Evolutionary conservation across 139 green algal genomes (phyloP).

Genomic region (Gonium pectorale): DNA sequence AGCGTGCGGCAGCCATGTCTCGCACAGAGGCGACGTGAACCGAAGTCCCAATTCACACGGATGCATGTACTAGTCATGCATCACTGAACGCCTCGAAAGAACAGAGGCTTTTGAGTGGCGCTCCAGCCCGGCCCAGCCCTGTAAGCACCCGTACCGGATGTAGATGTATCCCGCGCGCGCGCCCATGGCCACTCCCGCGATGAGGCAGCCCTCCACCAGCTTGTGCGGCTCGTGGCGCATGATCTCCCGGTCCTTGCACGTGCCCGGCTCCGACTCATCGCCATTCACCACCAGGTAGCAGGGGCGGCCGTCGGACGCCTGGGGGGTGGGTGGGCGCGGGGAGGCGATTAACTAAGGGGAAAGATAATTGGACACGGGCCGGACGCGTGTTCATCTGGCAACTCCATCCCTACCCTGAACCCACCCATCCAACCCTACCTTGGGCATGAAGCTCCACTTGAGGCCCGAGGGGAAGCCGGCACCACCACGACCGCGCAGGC

Average conservation of each 20-base stretch:
- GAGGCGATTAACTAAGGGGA: no score
- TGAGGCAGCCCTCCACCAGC: constrained; percentile 97
- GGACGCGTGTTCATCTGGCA: no score
- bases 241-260: constrained; percentile 98
- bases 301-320: constrained; percentile 90
- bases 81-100: no score
- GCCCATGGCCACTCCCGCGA: constrained; percentile 92
- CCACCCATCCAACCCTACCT: no score
- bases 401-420: no score
- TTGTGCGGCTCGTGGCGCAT: constrained; percentile 98
- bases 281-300: constrained; percentile 98
- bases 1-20: no score
- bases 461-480: constrained; percentile 96
- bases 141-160: no score
- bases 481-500: constrained; percentile 94
- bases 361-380: not conserved
- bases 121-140: no score
- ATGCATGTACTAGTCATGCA: no score
- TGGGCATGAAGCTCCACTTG: constrained; percentile 99
- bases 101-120: no score
- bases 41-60: no score
- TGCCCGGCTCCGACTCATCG: constrained; percentile 97
- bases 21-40: no score
- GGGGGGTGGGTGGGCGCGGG: not conserved
- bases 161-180: constrained; percentile 96